Evolutionary conservation across 2,329 filamentous ascomycete species (phyloP).

Genomic region (Fusarium longipes): DNA sequence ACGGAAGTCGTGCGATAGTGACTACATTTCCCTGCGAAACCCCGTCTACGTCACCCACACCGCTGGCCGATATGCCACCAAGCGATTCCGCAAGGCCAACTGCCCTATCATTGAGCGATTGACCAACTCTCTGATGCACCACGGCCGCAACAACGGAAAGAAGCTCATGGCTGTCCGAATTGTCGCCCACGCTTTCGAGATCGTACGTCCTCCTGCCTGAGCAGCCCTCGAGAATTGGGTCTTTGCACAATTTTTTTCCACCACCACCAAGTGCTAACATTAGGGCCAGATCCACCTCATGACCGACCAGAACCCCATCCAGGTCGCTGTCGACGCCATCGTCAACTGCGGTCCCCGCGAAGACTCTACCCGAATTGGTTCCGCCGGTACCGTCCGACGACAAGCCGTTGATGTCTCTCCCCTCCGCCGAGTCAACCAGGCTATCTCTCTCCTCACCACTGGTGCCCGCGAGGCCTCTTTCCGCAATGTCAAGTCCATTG

Average conservation of each 20-base stretch:
- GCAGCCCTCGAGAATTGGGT: slow-evolving; percentile 5
- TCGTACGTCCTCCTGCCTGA: slow-evolving; percentile 75
- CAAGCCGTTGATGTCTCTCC: slow-evolving; percentile 99
- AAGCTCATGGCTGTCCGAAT: slow-evolving; percentile 99
- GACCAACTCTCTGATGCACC: slow-evolving; percentile 99
- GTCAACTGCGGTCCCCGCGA: slow-evolving; percentile 99
- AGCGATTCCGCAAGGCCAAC: slow-evolving; percentile 99
- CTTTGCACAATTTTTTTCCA: slow-evolving; percentile 4
- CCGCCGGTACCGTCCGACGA: slow-evolving; percentile 98
- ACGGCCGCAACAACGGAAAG: slow-evolving; percentile 99
- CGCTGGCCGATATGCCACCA: slow-evolving; percentile 97
- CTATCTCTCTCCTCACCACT: slow-evolving; percentile 98
- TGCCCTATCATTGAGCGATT: slow-evolving; percentile 99
- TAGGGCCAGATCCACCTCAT: slow-evolving; percentile 92
- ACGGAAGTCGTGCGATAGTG: slow-evolving; percentile 67
- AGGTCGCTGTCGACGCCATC: slow-evolving; percentile 98
- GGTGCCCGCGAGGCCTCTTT: slow-evolving; percentile 98
- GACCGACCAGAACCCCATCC: slow-evolving; percentile 99
- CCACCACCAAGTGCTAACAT: slow-evolving; percentile 46
- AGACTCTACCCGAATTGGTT: slow-evolving; percentile 99
- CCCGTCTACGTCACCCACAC: slow-evolving; percentile 99
- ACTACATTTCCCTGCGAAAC: slow-evolving; percentile 99
- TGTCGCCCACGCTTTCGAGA: slow-evolving; percentile 98
- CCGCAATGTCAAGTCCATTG: slow-evolving; percentile 99
- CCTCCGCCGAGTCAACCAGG: slow-evolving; percentile 99